Evolutionary conservation across 2,329 filamentous ascomycete genomes (phyloP).

Genomic region (Setomelanomma holmii): DNA sequence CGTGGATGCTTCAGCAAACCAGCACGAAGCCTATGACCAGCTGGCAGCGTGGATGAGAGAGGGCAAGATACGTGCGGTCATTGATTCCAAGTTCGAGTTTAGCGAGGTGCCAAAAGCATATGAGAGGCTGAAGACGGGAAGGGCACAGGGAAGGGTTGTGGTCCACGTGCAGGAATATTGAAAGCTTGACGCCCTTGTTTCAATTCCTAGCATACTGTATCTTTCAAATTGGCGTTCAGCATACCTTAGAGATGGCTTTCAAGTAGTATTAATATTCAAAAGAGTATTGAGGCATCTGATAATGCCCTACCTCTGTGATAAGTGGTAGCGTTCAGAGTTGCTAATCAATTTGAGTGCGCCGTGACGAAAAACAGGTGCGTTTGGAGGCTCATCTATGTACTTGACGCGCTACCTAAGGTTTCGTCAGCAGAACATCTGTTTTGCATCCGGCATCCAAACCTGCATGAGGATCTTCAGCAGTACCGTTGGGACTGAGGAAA

Average conservation of each 20-base stretch:
- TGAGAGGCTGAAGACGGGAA: conserved; percentile 61
- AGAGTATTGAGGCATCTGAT: too few species aligned
- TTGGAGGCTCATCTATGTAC: too few species aligned
- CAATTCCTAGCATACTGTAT: neutral
- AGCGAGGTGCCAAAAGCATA: conserved; percentile 63
- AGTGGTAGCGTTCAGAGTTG: too few species aligned
- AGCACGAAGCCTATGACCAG: neutral
- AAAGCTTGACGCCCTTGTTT: neutral
- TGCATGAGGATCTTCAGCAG: neutral
- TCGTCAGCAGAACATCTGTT: too few species aligned
- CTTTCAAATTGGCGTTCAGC: too few species aligned
- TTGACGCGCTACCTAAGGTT: too few species aligned
- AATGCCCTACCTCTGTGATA: too few species aligned
- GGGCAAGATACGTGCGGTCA: conserved; percentile 62
- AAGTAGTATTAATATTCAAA: too few species aligned
- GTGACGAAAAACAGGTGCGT: too few species aligned
- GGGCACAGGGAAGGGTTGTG: conserved; percentile 65
- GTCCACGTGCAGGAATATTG: conserved; percentile 22
- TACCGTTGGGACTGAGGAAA: neutral
- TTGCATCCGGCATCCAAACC: too few species aligned
- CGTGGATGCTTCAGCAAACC: neutral
- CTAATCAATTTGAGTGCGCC: too few species aligned
- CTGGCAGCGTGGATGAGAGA: conserved; percentile 60
- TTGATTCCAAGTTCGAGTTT: conserved; percentile 62
- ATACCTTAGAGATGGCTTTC: too few species aligned